Evolutionary conservation across 306 rosid genomes (phyloP), one percentile per base, ranked within the genome.

Genomic region (Begonia loranthoides): DNA sequence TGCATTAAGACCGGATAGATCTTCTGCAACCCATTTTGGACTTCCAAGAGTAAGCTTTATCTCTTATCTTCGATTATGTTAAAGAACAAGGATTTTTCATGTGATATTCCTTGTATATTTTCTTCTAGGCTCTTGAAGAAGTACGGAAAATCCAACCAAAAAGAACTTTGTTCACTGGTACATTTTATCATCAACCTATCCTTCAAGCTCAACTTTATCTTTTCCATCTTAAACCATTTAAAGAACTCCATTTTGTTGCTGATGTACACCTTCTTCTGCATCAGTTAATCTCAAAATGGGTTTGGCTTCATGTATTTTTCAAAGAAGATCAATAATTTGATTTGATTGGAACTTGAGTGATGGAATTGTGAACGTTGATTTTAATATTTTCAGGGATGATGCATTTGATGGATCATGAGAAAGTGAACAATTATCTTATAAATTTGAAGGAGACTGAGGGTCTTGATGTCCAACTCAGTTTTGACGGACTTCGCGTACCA

Each of bases 391-490:
- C 36, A 28, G 97, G 97, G 33, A 90, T 82, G 97, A 90, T 90
- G 95, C 97, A 90, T 73, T 60, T 80, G 66, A 86, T 85, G 97
- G 95, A 86, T 70, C 97, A 90, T 51, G 97, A 90, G 51, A 76
- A 72, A 65, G 92, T 82, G 71, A 90, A 73, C 52, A 59, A 34
- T 52, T 76, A 78, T 67, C 97, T 85, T 50, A 4, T 17, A 63
- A 74, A 73, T 54, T 28, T 82, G 67, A 57, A 28, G 82, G 84
- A 78, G 65, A 78, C 77, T 43, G 97, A 90, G 60, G 94, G 83
- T 52, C 78, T 90, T 62, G 92, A 85, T 65, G 84, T 67, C 38
- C 92, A 90, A 58, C 76, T 85, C 66, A 90, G 94, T 68, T 82
- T 79, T 64, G 97, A 90, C 15, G 97, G 94, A 17, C 87, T 90